Evolutionary conservation across 305 asterid species (phyloP), one percentile per base, ranked within the genome.

Genomic region (Rubia balearica): DNA sequence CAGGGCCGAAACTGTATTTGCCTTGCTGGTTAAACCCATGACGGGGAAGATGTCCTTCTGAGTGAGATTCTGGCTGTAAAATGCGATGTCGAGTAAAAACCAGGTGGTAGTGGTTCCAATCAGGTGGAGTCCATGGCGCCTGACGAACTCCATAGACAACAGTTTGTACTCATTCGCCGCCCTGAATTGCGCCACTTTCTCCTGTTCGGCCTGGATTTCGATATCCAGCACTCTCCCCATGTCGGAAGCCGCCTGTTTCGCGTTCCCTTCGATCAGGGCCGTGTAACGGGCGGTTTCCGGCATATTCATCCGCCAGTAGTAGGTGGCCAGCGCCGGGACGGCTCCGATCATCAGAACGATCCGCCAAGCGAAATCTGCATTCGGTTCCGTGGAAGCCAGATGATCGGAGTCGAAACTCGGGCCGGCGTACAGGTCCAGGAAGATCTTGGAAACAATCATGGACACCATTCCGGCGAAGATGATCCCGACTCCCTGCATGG

Each of bases 281-380:
- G 92, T 87, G 80, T 87, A 87, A 3, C 92, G 84, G 3, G 87
- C 94, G 7, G 90, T 88, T 79, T 88, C 94, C 6, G 93, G 93
- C 93, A 87, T 87, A 77, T 87, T 87, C 90, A 85, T 87, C 68
- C 88, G 57, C 90, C 90, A 87, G 71, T 87, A 87, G 82, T 57
- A 87, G 0, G 90, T 87, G 14, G 85, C 65, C 8, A 83, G 49
- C 2, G 90, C 90, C 3, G 93, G 90, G 9, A 87, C 69, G 45
- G 90, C 83, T 7, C 93, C 90, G 6, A 87, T 67, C 93, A 87
- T 87, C 43, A 87, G 64, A 0, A 87, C 90, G 4, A 85, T 85
- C 33, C 93, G 61, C 93, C 89, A 85, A 0, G 79, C 90, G 27
- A 72, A 83, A 60, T 85, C 90, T 1, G 86, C 89, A 51, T 81